Evolutionary conservation across 192 early-diverging fungal genomes (phyloP).

Genomic region (Pilaira anomala): DNA sequence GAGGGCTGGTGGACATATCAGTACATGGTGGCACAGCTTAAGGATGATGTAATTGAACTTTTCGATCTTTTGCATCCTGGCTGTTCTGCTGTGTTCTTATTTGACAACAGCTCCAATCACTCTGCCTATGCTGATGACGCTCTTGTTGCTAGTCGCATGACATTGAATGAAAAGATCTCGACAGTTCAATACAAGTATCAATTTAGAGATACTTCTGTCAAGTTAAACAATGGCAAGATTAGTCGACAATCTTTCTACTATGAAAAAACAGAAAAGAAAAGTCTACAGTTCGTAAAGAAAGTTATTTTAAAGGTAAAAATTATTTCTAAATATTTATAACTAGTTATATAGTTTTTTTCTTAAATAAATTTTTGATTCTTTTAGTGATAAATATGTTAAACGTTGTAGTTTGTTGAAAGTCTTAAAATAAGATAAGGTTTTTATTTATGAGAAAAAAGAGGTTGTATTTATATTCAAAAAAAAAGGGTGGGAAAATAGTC

Average conservation of each 20-base stretch:
- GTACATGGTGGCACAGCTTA: not conserved
- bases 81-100: constrained; percentile 27
- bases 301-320: no score
- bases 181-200: not conserved
- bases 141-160: constrained; percentile 31
- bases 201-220: constrained; percentile 6
- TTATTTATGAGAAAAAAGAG: no score
- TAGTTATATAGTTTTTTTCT: not conserved
- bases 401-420: no score
- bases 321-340: not conserved
- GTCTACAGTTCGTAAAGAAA: no score
- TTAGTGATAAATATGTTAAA: no score
- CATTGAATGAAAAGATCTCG: constrained; percentile 1
- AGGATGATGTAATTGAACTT: constrained; percentile 1
- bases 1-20: not conserved
- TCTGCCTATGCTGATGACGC: constrained; percentile 22
- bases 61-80: constrained; percentile 16
- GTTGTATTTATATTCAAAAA: no score
- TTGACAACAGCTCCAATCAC: constrained; percentile 33
- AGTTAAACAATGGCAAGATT: not conserved
- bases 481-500: no score
- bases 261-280: no score
- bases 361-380: not conserved
- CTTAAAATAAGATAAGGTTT: no score
- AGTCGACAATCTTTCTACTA: no score